Conservation (phyloP, 2,329 filamentous ascomycete genomes). For the Cladosporium sphaerospermum region DNA sequence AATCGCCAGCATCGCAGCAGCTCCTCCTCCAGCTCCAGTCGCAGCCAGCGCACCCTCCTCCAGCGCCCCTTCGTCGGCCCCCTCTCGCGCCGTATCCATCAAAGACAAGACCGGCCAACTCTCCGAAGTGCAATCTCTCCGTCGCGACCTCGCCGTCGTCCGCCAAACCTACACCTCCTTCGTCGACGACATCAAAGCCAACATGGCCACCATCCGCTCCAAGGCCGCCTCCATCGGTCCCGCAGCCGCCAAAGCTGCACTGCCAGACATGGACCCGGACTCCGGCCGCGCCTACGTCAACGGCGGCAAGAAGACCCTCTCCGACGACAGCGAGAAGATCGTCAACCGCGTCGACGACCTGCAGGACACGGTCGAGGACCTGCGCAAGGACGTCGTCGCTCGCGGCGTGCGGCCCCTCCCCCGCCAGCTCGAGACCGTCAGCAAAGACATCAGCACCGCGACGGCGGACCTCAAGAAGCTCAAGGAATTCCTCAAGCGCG, state of each 20-base stretch:
- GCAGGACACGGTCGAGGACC: conserved; percentile 93
- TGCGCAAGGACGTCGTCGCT: conserved; percentile 92
- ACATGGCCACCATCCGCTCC: conserved; percentile 74
- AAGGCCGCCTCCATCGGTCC: conserved; percentile 79
- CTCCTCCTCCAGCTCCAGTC: conserved; percentile 35
- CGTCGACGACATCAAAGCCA: conserved; percentile 77
- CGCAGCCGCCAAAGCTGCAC: conserved; percentile 61
- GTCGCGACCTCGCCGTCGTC: conserved; percentile 82
- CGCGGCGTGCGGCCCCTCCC: conserved; percentile 88
- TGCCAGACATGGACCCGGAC: conserved; percentile 68
- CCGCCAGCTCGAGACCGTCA: conserved; percentile 80
- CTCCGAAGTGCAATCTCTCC: conserved; percentile 71
- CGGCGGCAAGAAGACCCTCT: conserved; percentile 78
- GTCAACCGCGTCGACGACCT: conserved; percentile 91
- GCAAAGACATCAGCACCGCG: conserved; percentile 76
- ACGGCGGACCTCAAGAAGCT: conserved; percentile 87
- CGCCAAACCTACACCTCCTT: conserved; percentile 92
- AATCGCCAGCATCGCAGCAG: conserved; percentile 58
- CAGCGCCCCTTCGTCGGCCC: conserved; percentile 15
- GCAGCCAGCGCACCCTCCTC: conserved; percentile 29
- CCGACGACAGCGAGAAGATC: conserved; percentile 79
- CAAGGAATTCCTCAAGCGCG: conserved; percentile 81
- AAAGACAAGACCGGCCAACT: conserved; percentile 55
- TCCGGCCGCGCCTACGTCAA: conserved; percentile 82
- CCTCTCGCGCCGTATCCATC: conserved; percentile 13